Conservation (phyloP, 306 rosid genomes). For the Hylodesmum podocarpum region DNA sequence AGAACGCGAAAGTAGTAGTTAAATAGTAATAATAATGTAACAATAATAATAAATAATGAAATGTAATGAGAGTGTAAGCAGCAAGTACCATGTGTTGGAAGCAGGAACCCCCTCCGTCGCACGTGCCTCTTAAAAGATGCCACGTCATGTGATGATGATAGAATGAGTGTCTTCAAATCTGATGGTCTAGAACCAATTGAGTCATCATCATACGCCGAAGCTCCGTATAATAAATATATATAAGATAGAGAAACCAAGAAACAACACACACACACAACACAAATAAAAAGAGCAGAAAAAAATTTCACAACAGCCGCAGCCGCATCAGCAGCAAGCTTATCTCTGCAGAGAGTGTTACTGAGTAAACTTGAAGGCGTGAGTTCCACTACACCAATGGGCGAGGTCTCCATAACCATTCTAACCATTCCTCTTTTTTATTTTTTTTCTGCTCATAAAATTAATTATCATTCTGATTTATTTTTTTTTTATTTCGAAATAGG, state of each 20-base stretch:
- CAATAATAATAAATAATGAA: too few species aligned
- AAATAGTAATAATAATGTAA: too few species aligned
- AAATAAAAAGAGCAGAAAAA: neutral
- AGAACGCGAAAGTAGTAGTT: too few species aligned
- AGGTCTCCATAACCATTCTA: constrained; percentile 38
- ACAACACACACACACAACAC: neutral
- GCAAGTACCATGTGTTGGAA: constrained; percentile 39
- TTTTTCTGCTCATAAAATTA: neutral
- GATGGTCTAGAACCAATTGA: constrained; percentile 16
- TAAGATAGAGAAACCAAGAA: neutral
- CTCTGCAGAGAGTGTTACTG: neutral
- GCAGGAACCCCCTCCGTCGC: constrained; percentile 34
- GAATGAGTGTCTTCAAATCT: constrained; percentile 44
- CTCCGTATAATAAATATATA: neutral
- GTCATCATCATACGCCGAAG: neutral
- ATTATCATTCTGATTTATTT: neutral
- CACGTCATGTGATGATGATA: constrained; percentile 52
- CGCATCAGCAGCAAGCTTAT: constrained; percentile 6
- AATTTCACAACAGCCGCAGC: neutral
- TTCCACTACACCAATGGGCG: constrained; percentile 49
- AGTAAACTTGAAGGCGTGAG: neutral
- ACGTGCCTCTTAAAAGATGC: constrained; percentile 57
- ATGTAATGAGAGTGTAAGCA: neutral
- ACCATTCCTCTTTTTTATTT: neutral
- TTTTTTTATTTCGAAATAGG: constrained; percentile 35